A percentile compares a stretch with the other conserved stretches of the same genome.
Conservation (phyloP, 176 grass and related monocot species). For the Stipa capillata region DNA sequence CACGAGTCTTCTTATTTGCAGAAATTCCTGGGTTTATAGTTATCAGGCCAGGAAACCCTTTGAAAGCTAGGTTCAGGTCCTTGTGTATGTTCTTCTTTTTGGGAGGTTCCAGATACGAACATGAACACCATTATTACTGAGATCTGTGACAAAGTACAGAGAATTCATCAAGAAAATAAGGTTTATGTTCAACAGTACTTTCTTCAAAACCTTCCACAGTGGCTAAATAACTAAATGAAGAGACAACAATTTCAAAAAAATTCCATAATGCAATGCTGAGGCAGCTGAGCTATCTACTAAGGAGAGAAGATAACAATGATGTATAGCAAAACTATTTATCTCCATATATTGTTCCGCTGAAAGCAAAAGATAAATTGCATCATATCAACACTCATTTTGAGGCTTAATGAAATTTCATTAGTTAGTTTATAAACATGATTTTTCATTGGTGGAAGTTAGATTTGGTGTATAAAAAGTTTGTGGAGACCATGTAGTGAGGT, state of each 20-base stretch:
- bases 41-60: conserved; percentile 70
- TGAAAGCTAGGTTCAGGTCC: conserved; percentile 77
- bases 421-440: not conserved
- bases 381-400: not conserved
- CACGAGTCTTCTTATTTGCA: conserved; percentile 83
- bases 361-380: not conserved
- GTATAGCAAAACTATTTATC: not conserved
- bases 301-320: not conserved
- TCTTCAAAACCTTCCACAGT: not conserved
- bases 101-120: conserved; percentile 78
- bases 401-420: not conserved
- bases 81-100: conserved; percentile 98
- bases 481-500: not conserved
- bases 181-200: not conserved
- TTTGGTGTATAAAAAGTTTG: not conserved
- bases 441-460: not conserved
- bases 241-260: not conserved
- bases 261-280: not conserved
- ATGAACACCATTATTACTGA: conserved; percentile 17
- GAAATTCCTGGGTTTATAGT: conserved; percentile 56
- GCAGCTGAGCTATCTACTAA: not conserved
- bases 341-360: not conserved
- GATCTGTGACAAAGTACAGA: conserved; percentile 11
- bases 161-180: conserved; percentile 21
- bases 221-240: not conserved